These are phyloP conservation scores for Aureobasidium lini DNA, from an alignment of 2,329 filamentous ascomycete species.

Conservation along the genomic window DNA sequence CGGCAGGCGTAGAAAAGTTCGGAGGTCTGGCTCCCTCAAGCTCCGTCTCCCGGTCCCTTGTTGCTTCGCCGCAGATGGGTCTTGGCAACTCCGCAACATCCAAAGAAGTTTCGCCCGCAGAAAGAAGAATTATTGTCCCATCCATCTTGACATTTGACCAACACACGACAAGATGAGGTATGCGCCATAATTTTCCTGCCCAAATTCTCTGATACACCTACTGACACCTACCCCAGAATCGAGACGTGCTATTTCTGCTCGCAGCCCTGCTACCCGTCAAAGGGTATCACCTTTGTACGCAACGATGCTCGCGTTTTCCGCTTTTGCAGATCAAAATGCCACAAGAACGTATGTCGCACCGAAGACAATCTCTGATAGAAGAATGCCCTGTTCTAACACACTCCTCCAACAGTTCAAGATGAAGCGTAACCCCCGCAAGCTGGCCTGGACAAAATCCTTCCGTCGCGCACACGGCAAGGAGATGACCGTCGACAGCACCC, in stretches of 20 bases:
- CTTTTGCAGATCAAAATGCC: slow-evolving; percentile 62
- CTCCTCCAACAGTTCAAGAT: slow-evolving; percentile 68
- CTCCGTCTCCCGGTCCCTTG: background rate
- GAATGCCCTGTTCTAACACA: slow-evolving; percentile 11
- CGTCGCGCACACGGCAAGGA: slow-evolving; percentile 72
- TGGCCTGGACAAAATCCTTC: slow-evolving; percentile 96
- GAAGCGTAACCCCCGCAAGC: slow-evolving; percentile 94
- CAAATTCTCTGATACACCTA: background rate
- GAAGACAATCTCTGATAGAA: background rate
- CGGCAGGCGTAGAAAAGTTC: background rate
- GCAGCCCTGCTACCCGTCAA: slow-evolving; percentile 57
- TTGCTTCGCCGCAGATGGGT: background rate
- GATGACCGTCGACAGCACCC: slow-evolving; percentile 88
- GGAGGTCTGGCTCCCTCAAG: background rate
- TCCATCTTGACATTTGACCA: background rate
- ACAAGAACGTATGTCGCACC: slow-evolving; percentile 44
- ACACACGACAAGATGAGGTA: slow-evolving; percentile 7
- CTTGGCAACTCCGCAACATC: slow-evolving; percentile 1
- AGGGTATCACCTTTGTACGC: slow-evolving; percentile 59
- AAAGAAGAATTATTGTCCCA: background rate
- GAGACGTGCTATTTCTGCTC: slow-evolving; percentile 68
- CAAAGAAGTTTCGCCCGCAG: background rate
- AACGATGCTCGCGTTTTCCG: slow-evolving; percentile 59
- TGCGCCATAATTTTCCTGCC: background rate
- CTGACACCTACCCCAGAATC: slow-evolving; percentile 33